Evolutionary conservation across 208 protist species (phyloP).

Genomic region (Balamuthia mandrillaris): DNA sequence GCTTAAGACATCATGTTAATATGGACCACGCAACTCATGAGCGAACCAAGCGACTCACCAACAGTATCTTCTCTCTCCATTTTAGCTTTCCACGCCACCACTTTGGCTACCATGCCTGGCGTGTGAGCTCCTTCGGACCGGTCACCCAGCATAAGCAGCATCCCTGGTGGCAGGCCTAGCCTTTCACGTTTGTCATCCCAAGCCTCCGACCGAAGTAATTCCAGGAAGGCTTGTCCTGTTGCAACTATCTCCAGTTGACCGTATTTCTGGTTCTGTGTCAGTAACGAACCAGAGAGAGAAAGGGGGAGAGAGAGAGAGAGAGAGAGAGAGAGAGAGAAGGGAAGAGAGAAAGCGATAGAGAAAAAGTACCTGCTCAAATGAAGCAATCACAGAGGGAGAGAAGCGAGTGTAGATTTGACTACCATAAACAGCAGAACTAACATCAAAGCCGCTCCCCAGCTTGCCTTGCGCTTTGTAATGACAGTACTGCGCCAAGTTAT

Average conservation of each 20-base stretch:
- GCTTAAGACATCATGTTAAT: neutral
- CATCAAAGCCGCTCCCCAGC: constrained; percentile 94
- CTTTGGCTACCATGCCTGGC: constrained; percentile 87
- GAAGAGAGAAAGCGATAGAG: neutral
- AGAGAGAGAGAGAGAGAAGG: neutral
- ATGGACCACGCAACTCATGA: neutral
- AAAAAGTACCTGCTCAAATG: neutral
- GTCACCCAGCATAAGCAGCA: constrained; percentile 82
- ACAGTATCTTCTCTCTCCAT: neutral
- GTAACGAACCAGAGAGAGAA: neutral
- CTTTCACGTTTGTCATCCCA: constrained; percentile 57
- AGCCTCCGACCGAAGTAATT: neutral
- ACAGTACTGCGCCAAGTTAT: constrained; percentile 85
- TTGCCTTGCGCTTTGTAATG: constrained; percentile 92
- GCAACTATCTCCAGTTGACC: constrained; percentile 38
- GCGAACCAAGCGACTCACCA: neutral
- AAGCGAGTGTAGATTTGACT: constrained; percentile 47
- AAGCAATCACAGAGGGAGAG: constrained; percentile 28
- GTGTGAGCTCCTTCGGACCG: constrained; percentile 80
- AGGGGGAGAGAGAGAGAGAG: neutral
- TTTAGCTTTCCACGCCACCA: constrained; percentile 82
- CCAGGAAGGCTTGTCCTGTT: neutral
- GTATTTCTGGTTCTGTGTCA: neutral
- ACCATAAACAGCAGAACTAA: constrained; percentile 89
- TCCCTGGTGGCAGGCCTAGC: constrained; percentile 71